These are phyloP conservation scores for Eimeria maxima DNA, from an alignment of 169 alveolate species.

Conservation along the genomic window DNA sequence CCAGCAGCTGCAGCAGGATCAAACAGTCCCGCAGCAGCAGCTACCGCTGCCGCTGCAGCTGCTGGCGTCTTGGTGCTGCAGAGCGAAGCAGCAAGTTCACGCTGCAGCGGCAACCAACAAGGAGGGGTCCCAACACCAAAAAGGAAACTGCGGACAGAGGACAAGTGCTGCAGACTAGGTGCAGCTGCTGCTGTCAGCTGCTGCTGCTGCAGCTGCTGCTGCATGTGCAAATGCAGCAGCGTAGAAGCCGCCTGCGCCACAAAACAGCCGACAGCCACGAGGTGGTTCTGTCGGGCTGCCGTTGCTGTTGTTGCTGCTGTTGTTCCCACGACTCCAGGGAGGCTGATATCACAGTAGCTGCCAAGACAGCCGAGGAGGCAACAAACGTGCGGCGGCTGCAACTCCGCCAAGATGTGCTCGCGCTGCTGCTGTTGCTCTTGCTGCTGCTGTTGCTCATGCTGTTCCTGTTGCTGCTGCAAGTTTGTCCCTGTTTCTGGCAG, in stretches of 20 bases:
- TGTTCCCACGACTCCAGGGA: conserved; percentile 17
- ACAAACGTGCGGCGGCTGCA: conserved; percentile 53
- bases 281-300: conserved; percentile 59
- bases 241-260: conserved; percentile 53
- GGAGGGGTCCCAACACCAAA: conserved; percentile 54
- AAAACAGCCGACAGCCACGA: conserved; percentile 33
- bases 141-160: conserved; percentile 2
- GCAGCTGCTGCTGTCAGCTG: conserved; percentile 44
- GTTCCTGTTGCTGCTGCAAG: not conserved
- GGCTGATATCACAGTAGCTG: conserved; percentile 18
- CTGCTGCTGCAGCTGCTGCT: conserved; percentile 29
- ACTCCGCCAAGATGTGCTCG: no score
- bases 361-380: conserved; percentile 73
- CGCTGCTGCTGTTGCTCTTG: not conserved
- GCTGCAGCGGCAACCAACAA: conserved; percentile 61
- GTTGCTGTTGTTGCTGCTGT: conserved; percentile 39
- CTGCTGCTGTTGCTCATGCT: conserved; percentile 23
- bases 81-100: conserved; percentile 60
- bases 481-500: not conserved
- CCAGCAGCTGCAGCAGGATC: conserved; percentile 51
- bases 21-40: not conserved
- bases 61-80: conserved; percentile 7
- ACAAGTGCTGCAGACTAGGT: conserved; percentile 19
- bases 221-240: conserved; percentile 24
- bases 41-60: conserved; percentile 27